These are phyloP conservation scores for Talaromyces piceae DNA, from an alignment of 2,329 filamentous ascomycete species.

Conservation along the genomic window DNA sequence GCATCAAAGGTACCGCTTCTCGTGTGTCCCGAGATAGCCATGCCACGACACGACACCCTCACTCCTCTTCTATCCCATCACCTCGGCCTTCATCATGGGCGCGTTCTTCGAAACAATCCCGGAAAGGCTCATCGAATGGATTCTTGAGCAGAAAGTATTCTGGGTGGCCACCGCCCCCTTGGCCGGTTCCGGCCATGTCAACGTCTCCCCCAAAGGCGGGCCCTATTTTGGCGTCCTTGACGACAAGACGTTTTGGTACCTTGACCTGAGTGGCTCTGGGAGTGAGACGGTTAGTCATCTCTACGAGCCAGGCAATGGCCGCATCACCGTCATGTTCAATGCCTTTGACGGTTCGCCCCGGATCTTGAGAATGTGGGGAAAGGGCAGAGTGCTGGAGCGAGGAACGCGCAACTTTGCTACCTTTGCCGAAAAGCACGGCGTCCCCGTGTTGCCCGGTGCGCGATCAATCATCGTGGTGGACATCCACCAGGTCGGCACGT, in stretches of 20 bases:
- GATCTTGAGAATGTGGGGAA: slow-evolving; percentile 10
- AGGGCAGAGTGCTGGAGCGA: slow-evolving; percentile 7
- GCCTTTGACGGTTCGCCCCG: slow-evolving; percentile 10
- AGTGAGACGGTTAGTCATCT: slow-evolving; percentile 12
- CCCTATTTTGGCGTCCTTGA: slow-evolving; percentile 9
- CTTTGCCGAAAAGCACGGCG: slow-evolving; percentile 7
- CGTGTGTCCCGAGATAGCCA: not conserved
- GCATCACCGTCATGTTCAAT: slow-evolving; percentile 11
- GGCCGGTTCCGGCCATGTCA: slow-evolving; percentile 10
- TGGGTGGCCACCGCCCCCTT: slow-evolving; percentile 10
- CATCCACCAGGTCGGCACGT: slow-evolving; percentile 11
- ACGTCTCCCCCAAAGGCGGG: slow-evolving; percentile 10
- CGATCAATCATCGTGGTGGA: slow-evolving; percentile 11
- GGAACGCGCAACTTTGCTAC: slow-evolving; percentile 1
- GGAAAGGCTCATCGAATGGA: slow-evolving; percentile 6
- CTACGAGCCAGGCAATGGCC: slow-evolving; percentile 10
- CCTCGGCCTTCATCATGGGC: slow-evolving; percentile 7
- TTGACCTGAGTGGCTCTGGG: slow-evolving; percentile 10
- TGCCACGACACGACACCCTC: not conserved
- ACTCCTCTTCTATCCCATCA: not conserved
- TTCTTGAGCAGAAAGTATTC: slow-evolving; percentile 9
- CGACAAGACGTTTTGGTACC: slow-evolving; percentile 11
- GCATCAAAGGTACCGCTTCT: not conserved
- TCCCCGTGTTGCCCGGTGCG: slow-evolving; percentile 2
- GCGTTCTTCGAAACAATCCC: slow-evolving; percentile 9